Percentiles rank a stretch among this genome's conserved stretches.
Evolutionary conservation across 2,329 filamentous ascomycete genomes (phyloP).

Genomic region (Ascochyta koolunga): DNA sequence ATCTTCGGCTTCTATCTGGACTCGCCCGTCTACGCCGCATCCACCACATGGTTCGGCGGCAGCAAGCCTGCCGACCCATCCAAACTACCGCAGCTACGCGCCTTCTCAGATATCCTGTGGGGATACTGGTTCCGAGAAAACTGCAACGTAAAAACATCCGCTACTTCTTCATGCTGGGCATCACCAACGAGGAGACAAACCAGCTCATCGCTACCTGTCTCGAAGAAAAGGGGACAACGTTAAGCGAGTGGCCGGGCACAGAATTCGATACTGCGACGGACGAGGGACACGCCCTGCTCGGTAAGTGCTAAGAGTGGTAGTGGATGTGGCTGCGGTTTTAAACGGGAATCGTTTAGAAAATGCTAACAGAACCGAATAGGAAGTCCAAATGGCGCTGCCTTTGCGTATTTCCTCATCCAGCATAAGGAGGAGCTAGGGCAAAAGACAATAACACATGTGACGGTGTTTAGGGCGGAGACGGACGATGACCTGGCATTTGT

Average conservation of each 20-base stretch:
- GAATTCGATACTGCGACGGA: slow-evolving; percentile 19
- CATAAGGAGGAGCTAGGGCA: slow-evolving; percentile 25
- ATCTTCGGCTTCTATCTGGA: slow-evolving; percentile 23
- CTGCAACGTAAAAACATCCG: slow-evolving; percentile 18
- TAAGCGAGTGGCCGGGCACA: slow-evolving; percentile 26
- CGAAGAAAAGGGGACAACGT: background rate
- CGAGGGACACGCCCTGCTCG: slow-evolving; percentile 25
- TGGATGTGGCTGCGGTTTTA: background rate
- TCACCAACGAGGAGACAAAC: slow-evolving; percentile 26
- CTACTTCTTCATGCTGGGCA: slow-evolving; percentile 26
- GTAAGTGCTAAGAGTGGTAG: slow-evolving; percentile 2
- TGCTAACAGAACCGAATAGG: slow-evolving; percentile 1
- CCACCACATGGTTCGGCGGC: slow-evolving; percentile 12
- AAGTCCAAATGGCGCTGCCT: slow-evolving; percentile 25
- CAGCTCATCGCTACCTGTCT: slow-evolving; percentile 23
- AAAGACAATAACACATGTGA: slow-evolving; percentile 24
- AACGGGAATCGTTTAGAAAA: background rate
- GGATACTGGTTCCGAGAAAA: slow-evolving; percentile 24
- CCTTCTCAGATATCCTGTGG: slow-evolving; percentile 30
- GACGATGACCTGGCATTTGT: slow-evolving; percentile 21
- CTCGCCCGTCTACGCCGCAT: slow-evolving; percentile 12
- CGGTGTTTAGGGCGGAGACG: slow-evolving; percentile 17
- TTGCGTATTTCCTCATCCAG: slow-evolving; percentile 31
- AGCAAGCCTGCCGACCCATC: background rate
- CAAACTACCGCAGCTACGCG: slow-evolving; percentile 21